Evolutionary conservation across 2,329 filamentous ascomycete genomes (phyloP), one percentile per base, ranked within the genome.

Genomic region (Hypoxylon sp.): DNA sequence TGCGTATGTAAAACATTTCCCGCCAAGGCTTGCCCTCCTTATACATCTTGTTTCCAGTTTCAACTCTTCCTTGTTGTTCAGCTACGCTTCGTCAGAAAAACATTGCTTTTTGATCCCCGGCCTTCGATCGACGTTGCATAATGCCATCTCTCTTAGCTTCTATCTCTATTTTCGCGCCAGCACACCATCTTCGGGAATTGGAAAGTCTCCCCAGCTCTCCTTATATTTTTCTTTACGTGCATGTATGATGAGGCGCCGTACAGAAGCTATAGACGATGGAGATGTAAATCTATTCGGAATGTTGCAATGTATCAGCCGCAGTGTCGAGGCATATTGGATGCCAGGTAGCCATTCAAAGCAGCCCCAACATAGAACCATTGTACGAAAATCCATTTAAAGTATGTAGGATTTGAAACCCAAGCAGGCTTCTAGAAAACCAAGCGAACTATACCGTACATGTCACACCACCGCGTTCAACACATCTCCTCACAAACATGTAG

Each of bases 41-140:
- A 52, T 33, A 54, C 48, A n/a, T 66, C 29, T 59, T 39, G 42
- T 46, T 46, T 57, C 51, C 37, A 61, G 65, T 63, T 61, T 70
- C 65, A 66, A 33, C 42, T 52, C 19, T 53, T 48, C 47, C 46
- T 19, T 57, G 50, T 58, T 37, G 6, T n/a, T 55, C 19, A 58
- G 48, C 53, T 47, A 26, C 39, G 46, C 64, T 57, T 65, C 48
- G 52, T 19, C 53, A 56, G 44, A 63, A 24, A 24, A 33, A 51
- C 54, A 58, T 53, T 17, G 56, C 22, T 56, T 60, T 59, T 37
- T 63, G 39, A 44, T 37, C 44, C 64, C 67, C 55, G 35, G 54
- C 31, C 35, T 57, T 29, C 46, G 69, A 71, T 71, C 69, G 66
- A 65, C 69, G 46, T 35, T 71, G 66, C 69, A 71, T 71, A 53